phyloP scores from a whole-genome alignment of 2,329 filamentous ascomycete genomes.

The Colletotrichum sp. region DNA sequence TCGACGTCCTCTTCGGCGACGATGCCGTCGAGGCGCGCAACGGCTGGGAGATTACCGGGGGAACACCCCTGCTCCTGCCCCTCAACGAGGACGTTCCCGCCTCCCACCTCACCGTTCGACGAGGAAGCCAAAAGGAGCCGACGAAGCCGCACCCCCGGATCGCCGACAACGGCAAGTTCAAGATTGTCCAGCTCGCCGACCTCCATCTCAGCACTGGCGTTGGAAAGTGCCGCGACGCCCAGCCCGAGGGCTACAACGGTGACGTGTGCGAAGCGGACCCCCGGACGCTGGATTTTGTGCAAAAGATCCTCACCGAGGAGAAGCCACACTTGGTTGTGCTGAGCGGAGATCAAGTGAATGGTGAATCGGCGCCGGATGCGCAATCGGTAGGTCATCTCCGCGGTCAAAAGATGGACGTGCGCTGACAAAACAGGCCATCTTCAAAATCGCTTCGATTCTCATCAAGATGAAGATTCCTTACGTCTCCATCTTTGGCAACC shows the following conservation, averaged over 20 bases:
- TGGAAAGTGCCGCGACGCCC: slow-evolving; percentile 84
- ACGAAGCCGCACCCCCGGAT: slow-evolving; percentile 79
- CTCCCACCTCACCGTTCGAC: slow-evolving; percentile 78
- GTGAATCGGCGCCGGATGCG: slow-evolving; percentile 88
- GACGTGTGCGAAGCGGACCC: slow-evolving; percentile 90
- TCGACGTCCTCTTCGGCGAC: slow-evolving; percentile 88
- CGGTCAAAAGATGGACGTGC: background rate
- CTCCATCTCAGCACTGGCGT: slow-evolving; percentile 91
- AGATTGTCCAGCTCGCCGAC: slow-evolving; percentile 96
- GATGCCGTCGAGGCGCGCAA: slow-evolving; percentile 89
- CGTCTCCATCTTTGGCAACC: slow-evolving; percentile 94
- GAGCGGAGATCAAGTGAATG: slow-evolving; percentile 94
- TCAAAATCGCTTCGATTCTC: slow-evolving; percentile 87
- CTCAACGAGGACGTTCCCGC: slow-evolving; percentile 65
- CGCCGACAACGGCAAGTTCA: slow-evolving; percentile 89
- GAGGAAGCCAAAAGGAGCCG: slow-evolving; percentile 68
- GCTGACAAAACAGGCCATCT: slow-evolving; percentile 68
- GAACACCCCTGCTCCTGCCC: slow-evolving; percentile 75
- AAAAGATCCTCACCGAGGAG: slow-evolving; percentile 85
- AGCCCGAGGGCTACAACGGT: slow-evolving; percentile 73
- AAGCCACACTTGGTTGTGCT: slow-evolving; percentile 91
- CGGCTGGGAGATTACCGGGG: slow-evolving; percentile 79
- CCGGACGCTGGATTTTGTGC: slow-evolving; percentile 88
- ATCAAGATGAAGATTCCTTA: slow-evolving; percentile 90
- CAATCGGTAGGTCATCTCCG: slow-evolving; percentile 67